Base-by-base conservation (phyloP, 345 rosid genomes). In the Arabidopsis suecica region DNA sequence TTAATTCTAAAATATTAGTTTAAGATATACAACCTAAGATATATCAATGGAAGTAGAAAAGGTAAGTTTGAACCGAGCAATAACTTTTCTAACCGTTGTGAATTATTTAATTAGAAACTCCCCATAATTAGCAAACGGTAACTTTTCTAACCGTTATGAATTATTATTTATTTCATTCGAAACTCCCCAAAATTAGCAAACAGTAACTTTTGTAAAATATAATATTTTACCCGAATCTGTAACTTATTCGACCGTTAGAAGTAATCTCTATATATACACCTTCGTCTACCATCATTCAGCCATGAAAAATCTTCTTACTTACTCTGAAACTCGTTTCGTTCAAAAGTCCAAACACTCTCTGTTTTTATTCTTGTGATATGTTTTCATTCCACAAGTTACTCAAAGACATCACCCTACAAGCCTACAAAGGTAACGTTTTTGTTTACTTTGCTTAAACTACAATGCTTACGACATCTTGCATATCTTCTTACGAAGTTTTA, bases 241-340 rank as follows among this genome's bases (percentile, higher is more conserved):
- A 44, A 44, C 54, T 44, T 61, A 61, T 23, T 8, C 4, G 51
- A 61, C 20, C 67, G 67, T 48, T 48, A 18, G 23, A 48, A 48
- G 23, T 22, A 12, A 61, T 13, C 13, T 41, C 50, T 61, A 61
- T 41, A 41, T 12, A 61, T 40, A 61, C 14, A 61, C 1, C 34
- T 14, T 1, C 12, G 0, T 13, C 36, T 61, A 23, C 34, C 34
- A 14, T 61, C 22, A 7, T 13, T 61, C 36, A 7, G 36, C 25
- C 5, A 14, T 13, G 4, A 61, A 41, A 7, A 42, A 4, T 14
- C 4, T 7, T 41, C 34, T 23, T 23, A 6, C 34, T 23, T 23
- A 6, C 20, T 23, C 36, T 61, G 3, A 41, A 38, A 41, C 2
- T 22, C n/a, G 0, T 8, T 48, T 16, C 18, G 18, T 23, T 18